These are phyloP conservation scores for Curvularia hawaiiensis DNA, from an alignment of 2,329 filamentous ascomycete species.

Conservation along the genomic window DNA sequence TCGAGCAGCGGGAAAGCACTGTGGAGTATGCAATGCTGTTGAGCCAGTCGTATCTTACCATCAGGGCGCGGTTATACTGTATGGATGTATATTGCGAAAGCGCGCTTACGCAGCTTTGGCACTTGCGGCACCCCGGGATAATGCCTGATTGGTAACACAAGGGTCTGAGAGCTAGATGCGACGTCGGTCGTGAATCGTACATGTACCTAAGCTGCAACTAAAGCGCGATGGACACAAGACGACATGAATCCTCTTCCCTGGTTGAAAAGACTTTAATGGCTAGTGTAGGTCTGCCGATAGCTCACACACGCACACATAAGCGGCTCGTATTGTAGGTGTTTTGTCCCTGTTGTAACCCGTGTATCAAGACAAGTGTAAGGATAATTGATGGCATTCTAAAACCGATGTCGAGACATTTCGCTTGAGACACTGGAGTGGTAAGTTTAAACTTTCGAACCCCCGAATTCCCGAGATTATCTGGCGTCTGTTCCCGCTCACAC, in stretches of 20 bases:
- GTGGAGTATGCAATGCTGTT: background rate
- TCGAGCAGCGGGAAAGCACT: background rate
- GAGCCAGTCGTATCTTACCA: background rate
- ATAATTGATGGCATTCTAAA: background rate
- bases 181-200: slow-evolving; percentile 14
- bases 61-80: background rate
- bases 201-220: slow-evolving; percentile 11
- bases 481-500: background rate
- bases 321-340: background rate
- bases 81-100: slow-evolving; percentile 2
- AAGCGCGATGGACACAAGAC: background rate
- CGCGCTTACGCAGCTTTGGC: slow-evolving; percentile 10
- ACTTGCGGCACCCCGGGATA: background rate
- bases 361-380: background rate
- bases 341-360: background rate
- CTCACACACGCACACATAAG: background rate
- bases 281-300: background rate
- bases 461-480: no score
- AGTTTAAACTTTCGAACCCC: background rate
- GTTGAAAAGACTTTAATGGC: background rate
- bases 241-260: background rate
- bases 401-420: no score
- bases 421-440: background rate
- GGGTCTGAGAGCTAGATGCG: slow-evolving; percentile 6
- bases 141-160: slow-evolving; percentile 5